phyloP scores from a whole-genome alignment of 1,139 yeast species.

The Diutina siamensis region DNA sequence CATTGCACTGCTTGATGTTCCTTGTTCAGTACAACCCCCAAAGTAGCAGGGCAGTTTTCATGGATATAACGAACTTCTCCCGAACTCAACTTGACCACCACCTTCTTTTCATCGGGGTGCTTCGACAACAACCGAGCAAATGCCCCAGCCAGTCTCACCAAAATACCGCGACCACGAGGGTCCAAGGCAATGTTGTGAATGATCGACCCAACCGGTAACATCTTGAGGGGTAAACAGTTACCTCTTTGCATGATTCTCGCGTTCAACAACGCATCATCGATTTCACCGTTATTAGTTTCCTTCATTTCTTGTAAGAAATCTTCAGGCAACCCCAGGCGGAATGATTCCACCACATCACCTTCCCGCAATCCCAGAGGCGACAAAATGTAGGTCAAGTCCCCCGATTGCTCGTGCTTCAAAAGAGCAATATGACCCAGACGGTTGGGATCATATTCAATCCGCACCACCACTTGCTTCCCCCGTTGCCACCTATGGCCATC shows the following conservation, averaged over 20 bases:
- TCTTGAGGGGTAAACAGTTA: conserved; percentile 80
- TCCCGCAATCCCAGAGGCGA: conserved; percentile 91
- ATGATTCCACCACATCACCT: conserved; percentile 86
- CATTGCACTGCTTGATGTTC: conserved; percentile 83
- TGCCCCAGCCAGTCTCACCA: conserved; percentile 91
- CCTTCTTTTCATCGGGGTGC: conserved; percentile 57
- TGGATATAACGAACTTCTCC: conserved; percentile 92
- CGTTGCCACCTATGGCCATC: conserved; percentile 59
- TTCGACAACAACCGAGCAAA: conserved; percentile 84
- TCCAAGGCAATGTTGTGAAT: conserved; percentile 77
- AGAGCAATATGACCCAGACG: conserved; percentile 92
- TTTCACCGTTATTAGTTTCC: conserved; percentile 51
- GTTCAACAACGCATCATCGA: conserved; percentile 86
- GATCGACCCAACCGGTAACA: conserved; percentile 90
- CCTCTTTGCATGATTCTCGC: conserved; percentile 88
- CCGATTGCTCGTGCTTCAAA: conserved; percentile 51
- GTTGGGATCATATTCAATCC: conserved; percentile 95
- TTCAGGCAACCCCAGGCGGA: conserved; percentile 77
- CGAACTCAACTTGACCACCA: conserved; percentile 70
- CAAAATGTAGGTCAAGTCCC: conserved; percentile 61
- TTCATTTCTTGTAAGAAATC: conserved; percentile 63
- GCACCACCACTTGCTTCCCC: conserved; percentile 69
- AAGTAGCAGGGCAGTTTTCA: conserved; percentile 81
- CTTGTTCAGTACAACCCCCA: conserved; percentile 90
- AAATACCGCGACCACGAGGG: conserved; percentile 75